Conservation (phyloP, 2,329 filamentous ascomycete genomes). For the Hymenoscyphus occultus region DNA sequence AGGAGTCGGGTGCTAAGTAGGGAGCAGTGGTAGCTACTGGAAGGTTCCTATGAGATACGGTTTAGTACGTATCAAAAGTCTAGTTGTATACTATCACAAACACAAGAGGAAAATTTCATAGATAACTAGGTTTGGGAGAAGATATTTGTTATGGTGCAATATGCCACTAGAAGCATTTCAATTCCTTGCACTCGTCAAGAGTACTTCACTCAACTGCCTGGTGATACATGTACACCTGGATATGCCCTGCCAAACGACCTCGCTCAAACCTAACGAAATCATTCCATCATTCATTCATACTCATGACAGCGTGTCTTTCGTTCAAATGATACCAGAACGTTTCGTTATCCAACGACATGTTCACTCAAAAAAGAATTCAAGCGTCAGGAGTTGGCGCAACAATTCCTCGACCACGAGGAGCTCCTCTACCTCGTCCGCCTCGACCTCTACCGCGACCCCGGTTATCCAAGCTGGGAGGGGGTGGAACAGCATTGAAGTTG, state of each 20-base stretch:
- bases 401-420: constrained; percentile 25
- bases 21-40: background rate
- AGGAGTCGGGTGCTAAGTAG: too few species aligned
- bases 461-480: constrained; percentile 55
- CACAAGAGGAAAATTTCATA: background rate
- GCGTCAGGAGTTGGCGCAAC: constrained; percentile 13
- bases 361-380: constrained; percentile 6
- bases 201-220: background rate
- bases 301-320: constrained; percentile 10
- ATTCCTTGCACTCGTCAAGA: background rate
- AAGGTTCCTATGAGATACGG: too few species aligned
- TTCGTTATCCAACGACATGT: constrained; percentile 10
- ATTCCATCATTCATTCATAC: constrained; percentile 10
- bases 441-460: constrained; percentile 36
- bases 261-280: background rate
- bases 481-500: constrained; percentile 56
- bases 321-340: constrained; percentile 3
- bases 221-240: constrained; percentile 1
- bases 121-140: background rate
- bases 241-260: constrained; percentile 1
- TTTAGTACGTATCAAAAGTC: too few species aligned
- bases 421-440: constrained; percentile 29
- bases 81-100: background rate
- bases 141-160: background rate
- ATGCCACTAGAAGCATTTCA: constrained; percentile 1